phyloP scores from a whole-genome alignment of 345 rosid species.

The Citrus hindsii region DNA sequence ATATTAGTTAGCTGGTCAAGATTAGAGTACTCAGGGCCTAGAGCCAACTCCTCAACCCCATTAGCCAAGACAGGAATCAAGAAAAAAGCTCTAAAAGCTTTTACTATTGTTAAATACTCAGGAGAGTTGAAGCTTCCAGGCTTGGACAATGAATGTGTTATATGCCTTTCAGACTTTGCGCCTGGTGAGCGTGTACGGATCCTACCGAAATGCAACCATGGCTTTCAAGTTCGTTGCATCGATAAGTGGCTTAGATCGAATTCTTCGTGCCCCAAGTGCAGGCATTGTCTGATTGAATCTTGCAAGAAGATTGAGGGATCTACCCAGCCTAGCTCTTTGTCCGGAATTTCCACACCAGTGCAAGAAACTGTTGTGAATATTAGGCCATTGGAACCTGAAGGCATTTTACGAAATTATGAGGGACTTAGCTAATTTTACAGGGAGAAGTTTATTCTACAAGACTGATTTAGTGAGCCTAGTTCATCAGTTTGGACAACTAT shows the following conservation, averaged over 20 bases:
- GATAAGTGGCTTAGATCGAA: constrained; percentile 66
- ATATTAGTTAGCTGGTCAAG: constrained; percentile 41
- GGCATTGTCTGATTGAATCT: constrained; percentile 39
- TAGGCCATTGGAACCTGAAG: constrained; percentile 39
- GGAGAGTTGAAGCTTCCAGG: background rate
- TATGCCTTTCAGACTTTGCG: constrained; percentile 8
- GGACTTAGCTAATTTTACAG: constrained; percentile 11
- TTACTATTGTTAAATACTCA: background rate
- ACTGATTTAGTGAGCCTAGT: too few relatives aligned
- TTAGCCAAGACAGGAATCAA: constrained; percentile 64
- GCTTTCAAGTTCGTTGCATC: constrained; percentile 60
- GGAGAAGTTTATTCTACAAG: too few relatives aligned
- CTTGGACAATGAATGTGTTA: constrained; percentile 10
- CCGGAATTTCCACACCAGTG: background rate
- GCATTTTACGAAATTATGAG: constrained; percentile 22
- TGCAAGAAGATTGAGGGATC: constrained; percentile 27
- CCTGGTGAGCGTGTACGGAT: constrained; percentile 26
- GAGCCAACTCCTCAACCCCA: constrained; percentile 26
- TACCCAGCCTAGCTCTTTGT: constrained; percentile 10
- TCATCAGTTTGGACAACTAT: too few relatives aligned
- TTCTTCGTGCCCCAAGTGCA: constrained; percentile 65
- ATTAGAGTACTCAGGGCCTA: constrained; percentile 10
- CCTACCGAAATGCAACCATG: constrained; percentile 67
- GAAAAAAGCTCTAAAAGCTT: constrained; percentile 58
- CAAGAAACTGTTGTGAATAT: constrained; percentile 18